Evolutionary conservation across 768 basidiomycete genomes (phyloP), one percentile per base, ranked within the genome.

Genomic region (Mrakia frigida): DNA sequence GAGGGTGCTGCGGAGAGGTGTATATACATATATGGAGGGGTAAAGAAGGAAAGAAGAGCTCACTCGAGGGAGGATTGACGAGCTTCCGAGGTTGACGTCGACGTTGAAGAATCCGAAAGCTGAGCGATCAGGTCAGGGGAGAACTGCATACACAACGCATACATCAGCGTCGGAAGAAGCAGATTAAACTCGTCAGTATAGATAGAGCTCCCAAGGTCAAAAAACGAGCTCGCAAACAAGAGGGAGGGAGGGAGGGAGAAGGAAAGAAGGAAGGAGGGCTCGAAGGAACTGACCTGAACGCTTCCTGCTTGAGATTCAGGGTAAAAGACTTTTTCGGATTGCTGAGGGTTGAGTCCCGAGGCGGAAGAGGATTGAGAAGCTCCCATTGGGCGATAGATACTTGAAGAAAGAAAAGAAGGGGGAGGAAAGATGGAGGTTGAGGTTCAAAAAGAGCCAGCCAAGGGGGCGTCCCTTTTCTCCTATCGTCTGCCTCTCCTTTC

Each of bases 61-160:
- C 21, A 77, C 76, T 77, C 76, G 71, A 77, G 70, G 52, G 76
- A 72, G 6, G 76, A 77, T 52, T 77, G 76, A 13, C 76, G 76
- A 28, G 70, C 71, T 39, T 61, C 37, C 46, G 76, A 65, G 25
- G 61, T 79, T 50, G 68, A 79, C 63, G 39, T 78, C 69, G 70
- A 70, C 33, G 69, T 69, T 21, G 74, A 59, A 5, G 83, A 80
- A n/a, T 79, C 79, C 16, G 82, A 80, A 9, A 84, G 81, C 63
- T 83, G 81, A 61, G 80, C 78, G 41, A 83, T 80, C 25, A 84
- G 77, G 18, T 83, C 80, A 0, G 83, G 83, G 0, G 83, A 81
- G 81, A 84, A 83, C 83, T 83, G 80, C n/a, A n/a, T n/a, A n/a
- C n/a, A n/a, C n/a, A n/a, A n/a, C n/a, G n/a, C n/a, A n/a, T n/a